Conservation (phyloP, 805 yeast species). For the Barnettozyma wickerhamii region DNA sequence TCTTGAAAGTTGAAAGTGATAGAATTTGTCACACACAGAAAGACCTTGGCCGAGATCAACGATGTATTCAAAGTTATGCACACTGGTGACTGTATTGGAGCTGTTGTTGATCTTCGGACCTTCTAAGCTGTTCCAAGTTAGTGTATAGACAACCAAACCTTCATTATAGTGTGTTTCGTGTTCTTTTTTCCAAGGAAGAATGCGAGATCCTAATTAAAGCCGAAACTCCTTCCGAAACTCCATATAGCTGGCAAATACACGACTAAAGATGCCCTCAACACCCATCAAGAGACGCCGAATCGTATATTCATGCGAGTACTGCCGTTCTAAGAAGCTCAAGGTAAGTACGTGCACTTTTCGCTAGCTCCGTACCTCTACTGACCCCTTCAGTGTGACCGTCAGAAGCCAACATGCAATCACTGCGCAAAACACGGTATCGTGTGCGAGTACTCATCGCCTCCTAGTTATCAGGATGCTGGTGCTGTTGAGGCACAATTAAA, state of each 20-base stretch:
- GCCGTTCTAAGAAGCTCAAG: slow-evolving; percentile 1
- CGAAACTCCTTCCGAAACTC: no score
- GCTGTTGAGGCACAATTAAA: slow-evolving; percentile 5
- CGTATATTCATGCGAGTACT: slow-evolving; percentile 8
- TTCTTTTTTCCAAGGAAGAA: no score
- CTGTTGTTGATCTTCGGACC: slow-evolving; percentile 56
- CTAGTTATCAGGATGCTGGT: slow-evolving; percentile 1
- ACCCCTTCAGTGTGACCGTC: slow-evolving; percentile 6
- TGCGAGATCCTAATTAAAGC: no score
- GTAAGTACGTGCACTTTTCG: neutral
- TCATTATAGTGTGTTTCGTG: no score
- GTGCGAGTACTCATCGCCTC: slow-evolving; percentile 4
- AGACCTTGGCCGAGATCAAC: slow-evolving; percentile 72
- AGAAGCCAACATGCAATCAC: slow-evolving; percentile 5
- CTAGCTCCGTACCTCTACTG: neutral
- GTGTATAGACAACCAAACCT: no score
- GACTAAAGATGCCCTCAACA: neutral
- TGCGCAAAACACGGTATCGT: slow-evolving; percentile 5
- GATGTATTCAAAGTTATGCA: slow-evolving; percentile 94
- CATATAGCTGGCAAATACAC: no score
- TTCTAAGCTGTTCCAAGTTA: slow-evolving; percentile 3
- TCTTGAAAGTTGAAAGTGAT: slow-evolving; percentile 86
- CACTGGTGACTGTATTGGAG: slow-evolving; percentile 89
- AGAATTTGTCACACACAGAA: slow-evolving; percentile 92
- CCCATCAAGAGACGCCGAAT: slow-evolving; percentile 5